Base-by-base conservation (phyloP, 768 basidiomycete species). In the Exidia glandulosa region DNA sequence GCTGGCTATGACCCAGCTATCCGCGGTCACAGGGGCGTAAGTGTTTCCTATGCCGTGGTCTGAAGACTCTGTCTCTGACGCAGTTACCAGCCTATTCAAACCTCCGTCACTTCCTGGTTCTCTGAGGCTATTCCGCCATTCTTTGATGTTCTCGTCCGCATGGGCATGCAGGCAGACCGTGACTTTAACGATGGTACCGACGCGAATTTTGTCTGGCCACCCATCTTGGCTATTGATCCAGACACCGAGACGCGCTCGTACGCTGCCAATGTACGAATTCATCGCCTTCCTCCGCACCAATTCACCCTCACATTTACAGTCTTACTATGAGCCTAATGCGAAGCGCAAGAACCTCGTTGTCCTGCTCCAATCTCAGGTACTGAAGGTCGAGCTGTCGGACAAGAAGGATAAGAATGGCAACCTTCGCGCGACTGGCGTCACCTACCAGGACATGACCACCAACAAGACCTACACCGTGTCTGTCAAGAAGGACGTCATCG, bases 401-500 rank as follows among this genome's bases (percentile, higher is more conserved):
- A 41, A 59, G 31, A 47, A 47, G 29, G 32, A 55, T 25, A 50
- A 33, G 48, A 32, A 59, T 52, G 59, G 59, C 25, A 59, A 59
- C 30, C 25, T 59, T 13, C 47, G 47, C 10, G 59, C 59, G 5
- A 52, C 59, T 10, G 59, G 59, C 48, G 59, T 59, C 47, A 59
- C 59, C 4, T 78, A 75, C 64, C 64, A 70, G 36, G 41, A 37
- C 57, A 57, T 37, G 25, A 48, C 16, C 29, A 45, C 23, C 29
- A 23, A 45, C 19, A 57, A 65, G 16, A 65, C 55, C 5, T 72
- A 75, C 61, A 61, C 68, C 4, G 77, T 77, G 32, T 67, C 71
- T 29, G 79, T 77, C 12, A 68, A 65, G 55, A 77, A 75, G 59
- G 82, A 84, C 66, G 80, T 83, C 32, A 76, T 84, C 55, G 68